Evolutionary conservation across 345 rosid genomes (phyloP).

Genomic region (Citrus cavaleriei): DNA sequence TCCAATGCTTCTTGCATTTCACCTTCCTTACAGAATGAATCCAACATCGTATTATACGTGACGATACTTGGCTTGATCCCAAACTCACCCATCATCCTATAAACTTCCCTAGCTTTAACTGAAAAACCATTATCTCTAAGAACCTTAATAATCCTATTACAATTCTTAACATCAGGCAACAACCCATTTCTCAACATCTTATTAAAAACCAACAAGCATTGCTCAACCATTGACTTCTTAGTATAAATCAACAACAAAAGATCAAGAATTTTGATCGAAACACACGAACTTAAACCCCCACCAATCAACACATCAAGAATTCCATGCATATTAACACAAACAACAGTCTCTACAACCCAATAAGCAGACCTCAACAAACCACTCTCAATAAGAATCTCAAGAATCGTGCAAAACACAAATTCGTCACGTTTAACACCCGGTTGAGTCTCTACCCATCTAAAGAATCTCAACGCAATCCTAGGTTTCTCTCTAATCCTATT

Average conservation of each 20-base stretch:
- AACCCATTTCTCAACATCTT: slow-evolving; percentile 54
- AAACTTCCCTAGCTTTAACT: slow-evolving; percentile 33
- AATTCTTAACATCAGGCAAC: slow-evolving; percentile 57
- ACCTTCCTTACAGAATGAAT: slow-evolving; percentile 56
- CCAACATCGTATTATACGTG: slow-evolving; percentile 61
- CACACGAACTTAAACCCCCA: slow-evolving; percentile 19
- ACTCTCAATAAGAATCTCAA: slow-evolving; percentile 55
- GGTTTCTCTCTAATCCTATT: slow-evolving; percentile 44
- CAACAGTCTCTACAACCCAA: slow-evolving; percentile 48
- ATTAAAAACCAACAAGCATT: slow-evolving; percentile 44
- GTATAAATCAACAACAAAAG: slow-evolving; percentile 53
- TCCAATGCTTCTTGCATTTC: slow-evolving; percentile 40
- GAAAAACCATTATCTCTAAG: slow-evolving; percentile 44
- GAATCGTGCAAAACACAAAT: slow-evolving; percentile 36
- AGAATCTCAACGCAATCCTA: slow-evolving; percentile 47
- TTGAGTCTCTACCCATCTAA: slow-evolving; percentile 55
- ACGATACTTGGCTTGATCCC: slow-evolving; percentile 51
- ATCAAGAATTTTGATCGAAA: slow-evolving; percentile 45
- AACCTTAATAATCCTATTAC: slow-evolving; percentile 58
- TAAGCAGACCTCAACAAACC: slow-evolving; percentile 44
- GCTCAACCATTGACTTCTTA: slow-evolving; percentile 47
- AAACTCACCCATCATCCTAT: slow-evolving; percentile 41
- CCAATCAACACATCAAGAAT: slow-evolving; percentile 52
- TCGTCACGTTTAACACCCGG: slow-evolving; percentile 39
- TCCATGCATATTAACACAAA: slow-evolving; percentile 41